Percentiles rank a stretch among this genome's conserved stretches.
These are phyloP conservation scores for Cyberlindnera subsufficiens DNA, from an alignment of 805 yeast genomes.

Conservation along the genomic window DNA sequence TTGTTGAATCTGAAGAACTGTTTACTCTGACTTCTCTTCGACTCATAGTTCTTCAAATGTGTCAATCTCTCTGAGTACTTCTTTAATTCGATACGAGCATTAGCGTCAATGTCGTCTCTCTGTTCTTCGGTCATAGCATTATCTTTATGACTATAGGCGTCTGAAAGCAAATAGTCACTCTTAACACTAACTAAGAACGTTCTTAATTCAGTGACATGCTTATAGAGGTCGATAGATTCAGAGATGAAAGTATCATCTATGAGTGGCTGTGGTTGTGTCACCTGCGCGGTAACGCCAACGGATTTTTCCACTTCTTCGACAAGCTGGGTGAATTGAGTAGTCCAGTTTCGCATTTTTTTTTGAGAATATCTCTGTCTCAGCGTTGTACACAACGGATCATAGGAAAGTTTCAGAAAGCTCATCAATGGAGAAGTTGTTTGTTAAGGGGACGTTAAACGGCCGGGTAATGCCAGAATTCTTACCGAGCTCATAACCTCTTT, in stretches of 20 bases:
- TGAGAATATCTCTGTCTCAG: no score
- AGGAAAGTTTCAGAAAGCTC: no score
- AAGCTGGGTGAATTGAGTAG: not conserved
- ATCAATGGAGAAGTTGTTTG: no score
- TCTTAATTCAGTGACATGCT: slow-evolving; percentile 24
- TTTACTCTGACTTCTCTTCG: slow-evolving; percentile 30
- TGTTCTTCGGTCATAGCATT: slow-evolving; percentile 36
- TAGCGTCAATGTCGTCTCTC: slow-evolving; percentile 51
- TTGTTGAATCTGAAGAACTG: slow-evolving; percentile 14
- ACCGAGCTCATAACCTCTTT: no score
- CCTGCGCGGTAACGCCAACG: not conserved
- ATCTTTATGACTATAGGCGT: slow-evolving; percentile 8
- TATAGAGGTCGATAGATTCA: slow-evolving; percentile 17
- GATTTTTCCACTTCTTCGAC: not conserved
- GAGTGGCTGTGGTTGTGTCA: not conserved
- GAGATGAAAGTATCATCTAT: slow-evolving; percentile 18
- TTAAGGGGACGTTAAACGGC: no score
- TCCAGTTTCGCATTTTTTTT: not conserved
- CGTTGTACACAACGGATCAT: no score
- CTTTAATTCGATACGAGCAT: slow-evolving; percentile 45
- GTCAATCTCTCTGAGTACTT: slow-evolving; percentile 45
- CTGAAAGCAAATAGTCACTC: slow-evolving; percentile 23
- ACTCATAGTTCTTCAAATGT: slow-evolving; percentile 46
- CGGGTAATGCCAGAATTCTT: no score
- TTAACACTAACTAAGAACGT: slow-evolving; percentile 22